phyloP scores from a whole-genome alignment of 331 rosid species.

The Erythrophleum ivorense region DNA sequence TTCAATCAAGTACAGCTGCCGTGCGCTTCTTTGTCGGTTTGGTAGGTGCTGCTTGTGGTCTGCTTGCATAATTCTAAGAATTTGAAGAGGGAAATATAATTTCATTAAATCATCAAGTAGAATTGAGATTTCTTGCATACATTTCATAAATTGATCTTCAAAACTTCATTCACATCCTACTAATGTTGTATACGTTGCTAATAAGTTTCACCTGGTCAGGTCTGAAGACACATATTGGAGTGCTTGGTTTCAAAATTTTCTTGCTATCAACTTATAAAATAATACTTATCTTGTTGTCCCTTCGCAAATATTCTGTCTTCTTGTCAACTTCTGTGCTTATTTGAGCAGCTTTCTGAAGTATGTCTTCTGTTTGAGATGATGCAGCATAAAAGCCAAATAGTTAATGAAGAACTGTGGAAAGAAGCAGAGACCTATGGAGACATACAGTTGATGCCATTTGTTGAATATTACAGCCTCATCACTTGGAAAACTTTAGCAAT shows the following conservation, averaged over 20 bases:
- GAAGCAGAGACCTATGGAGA: constrained; percentile 94
- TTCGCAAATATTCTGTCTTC: constrained; percentile 15
- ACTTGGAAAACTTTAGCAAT: constrained; percentile 97
- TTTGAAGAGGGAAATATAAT: background rate
- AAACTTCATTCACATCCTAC: constrained; percentile 9
- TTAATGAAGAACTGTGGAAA: constrained; percentile 92
- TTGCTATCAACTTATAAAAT: background rate
- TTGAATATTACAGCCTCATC: constrained; percentile 93
- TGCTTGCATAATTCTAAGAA: constrained; percentile 26
- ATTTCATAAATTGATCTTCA: constrained; percentile 31
- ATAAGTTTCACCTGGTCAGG: background rate
- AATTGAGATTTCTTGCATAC: constrained; percentile 11
- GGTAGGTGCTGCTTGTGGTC: constrained; percentile 61
- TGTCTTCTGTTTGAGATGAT: constrained; percentile 42
- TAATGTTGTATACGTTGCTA: constrained; percentile 8
- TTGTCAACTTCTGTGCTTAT: constrained; percentile 4
- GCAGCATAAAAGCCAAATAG: constrained; percentile 95
- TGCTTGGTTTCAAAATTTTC: constrained; percentile 24
- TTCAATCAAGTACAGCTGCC: constrained; percentile 69
- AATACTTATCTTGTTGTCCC: background rate
- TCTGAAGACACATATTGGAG: background rate
- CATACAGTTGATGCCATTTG: constrained; percentile 95
- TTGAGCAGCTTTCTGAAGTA: constrained; percentile 35
- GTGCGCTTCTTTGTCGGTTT: constrained; percentile 97
- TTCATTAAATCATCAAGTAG: constrained; percentile 11